Conservation (phyloP, 2,329 filamentous ascomycete species). For the Talaromyces sp. region DNA sequence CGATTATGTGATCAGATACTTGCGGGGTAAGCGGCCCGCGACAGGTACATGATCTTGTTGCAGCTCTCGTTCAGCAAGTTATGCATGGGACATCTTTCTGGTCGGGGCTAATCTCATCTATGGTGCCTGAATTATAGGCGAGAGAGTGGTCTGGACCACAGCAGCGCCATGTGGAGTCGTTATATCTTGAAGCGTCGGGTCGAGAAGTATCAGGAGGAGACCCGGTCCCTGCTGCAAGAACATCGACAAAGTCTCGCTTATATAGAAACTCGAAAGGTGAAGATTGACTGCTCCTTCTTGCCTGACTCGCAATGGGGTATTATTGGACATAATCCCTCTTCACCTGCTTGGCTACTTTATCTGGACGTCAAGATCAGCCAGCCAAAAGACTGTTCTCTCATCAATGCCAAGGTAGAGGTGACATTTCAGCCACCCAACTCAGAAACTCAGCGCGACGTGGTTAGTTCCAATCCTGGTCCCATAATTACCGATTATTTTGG, state of each 20-base stretch:
- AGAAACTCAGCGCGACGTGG: neutral
- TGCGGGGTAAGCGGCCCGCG: too few relatives aligned
- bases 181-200: neutral
- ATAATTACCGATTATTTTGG: neutral
- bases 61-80: too few relatives aligned
- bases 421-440: neutral
- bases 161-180: conserved; percentile 1
- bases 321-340: neutral
- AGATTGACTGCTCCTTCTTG: conserved; percentile 7
- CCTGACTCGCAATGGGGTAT: conserved; percentile 9
- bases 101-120: too few relatives aligned
- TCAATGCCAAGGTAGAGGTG: conserved; percentile 7
- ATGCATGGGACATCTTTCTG: too few relatives aligned
- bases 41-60: too few relatives aligned
- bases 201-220: neutral
- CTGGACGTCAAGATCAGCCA: conserved; percentile 9
- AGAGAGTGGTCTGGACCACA: too few relatives aligned
- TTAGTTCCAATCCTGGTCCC: neutral
- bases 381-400: conserved; percentile 2
- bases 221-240: neutral
- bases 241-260: conserved; percentile 7
- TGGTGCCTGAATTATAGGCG: too few relatives aligned
- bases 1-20: too few relatives aligned
- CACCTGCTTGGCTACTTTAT: conserved; percentile 8
- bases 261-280: conserved; percentile 4